A percentile compares a stretch with the other conserved stretches of the same genome.
These are phyloP conservation scores for Teratosphaeria nubilosa DNA, from an alignment of 2,329 filamentous ascomycete genomes.

Conservation along the genomic window DNA sequence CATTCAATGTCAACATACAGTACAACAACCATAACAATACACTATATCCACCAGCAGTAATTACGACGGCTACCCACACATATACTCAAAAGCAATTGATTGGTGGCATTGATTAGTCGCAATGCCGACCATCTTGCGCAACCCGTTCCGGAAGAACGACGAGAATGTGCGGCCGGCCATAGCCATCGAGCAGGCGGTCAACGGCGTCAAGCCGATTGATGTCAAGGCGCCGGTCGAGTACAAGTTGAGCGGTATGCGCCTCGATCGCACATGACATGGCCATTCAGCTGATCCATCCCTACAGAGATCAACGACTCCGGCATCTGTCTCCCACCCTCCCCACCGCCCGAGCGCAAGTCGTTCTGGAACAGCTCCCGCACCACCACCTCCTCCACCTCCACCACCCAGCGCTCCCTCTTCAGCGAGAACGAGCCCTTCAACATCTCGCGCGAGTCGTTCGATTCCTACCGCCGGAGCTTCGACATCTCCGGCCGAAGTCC, in stretches of 20 bases:
- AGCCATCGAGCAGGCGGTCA: slow-evolving; percentile 5
- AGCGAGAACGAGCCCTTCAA: slow-evolving; percentile 76
- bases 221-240: slow-evolving; percentile 39
- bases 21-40: background rate
- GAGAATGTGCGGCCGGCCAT: slow-evolving; percentile 22
- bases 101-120: background rate
- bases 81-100: background rate
- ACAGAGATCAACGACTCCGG: slow-evolving; percentile 92
- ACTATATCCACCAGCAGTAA: background rate
- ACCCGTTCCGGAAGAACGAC: slow-evolving; percentile 29
- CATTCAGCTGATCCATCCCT: slow-evolving; percentile 1
- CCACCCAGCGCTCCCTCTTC: slow-evolving; percentile 48
- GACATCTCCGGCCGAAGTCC: slow-evolving; percentile 86
- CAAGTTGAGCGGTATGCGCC: slow-evolving; percentile 39
- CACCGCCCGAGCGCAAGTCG: slow-evolving; percentile 63
- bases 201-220: slow-evolving; percentile 28
- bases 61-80: background rate
- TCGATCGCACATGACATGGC: background rate
- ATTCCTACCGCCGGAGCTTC: slow-evolving; percentile 91
- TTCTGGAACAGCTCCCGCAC: slow-evolving; percentile 46
- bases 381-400: slow-evolving; percentile 38
- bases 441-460: slow-evolving; percentile 93
- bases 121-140: slow-evolving; percentile 29
- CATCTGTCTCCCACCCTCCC: slow-evolving; percentile 92
- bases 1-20: background rate